Percentiles rank a stretch among this genome's conserved stretches.
Conservation (phyloP, 1,284 basidiomycete genomes). For the Cystobasidium sp. region DNA sequence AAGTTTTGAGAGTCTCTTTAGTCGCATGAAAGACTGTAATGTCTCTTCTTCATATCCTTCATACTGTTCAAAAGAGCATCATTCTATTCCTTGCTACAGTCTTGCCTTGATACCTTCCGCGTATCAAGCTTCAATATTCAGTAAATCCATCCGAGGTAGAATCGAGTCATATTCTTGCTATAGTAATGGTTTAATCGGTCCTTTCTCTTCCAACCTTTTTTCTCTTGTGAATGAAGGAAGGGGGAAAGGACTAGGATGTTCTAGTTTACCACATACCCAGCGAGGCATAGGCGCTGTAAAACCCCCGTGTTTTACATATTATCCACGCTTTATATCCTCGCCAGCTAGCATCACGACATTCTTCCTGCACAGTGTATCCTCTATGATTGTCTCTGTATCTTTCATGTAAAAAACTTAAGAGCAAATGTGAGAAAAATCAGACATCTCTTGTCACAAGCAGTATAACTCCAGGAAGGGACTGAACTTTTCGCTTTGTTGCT, state of each 20-base stretch:
- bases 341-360: conserved; percentile 31
- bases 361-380: background rate
- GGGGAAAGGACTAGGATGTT: conserved; percentile 6
- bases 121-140: background rate
- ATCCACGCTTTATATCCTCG: background rate
- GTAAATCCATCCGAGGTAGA: conserved; percentile 35
- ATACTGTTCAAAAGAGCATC: background rate
- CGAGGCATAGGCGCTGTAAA: too few species aligned
- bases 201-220: background rate
- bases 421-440: too few species aligned
- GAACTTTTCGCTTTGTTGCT: too few species aligned
- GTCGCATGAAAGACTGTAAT: too few species aligned
- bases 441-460: too few species aligned
- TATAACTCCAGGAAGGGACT: too few species aligned
- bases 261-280: background rate
- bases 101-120: background rate
- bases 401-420: too few species aligned
- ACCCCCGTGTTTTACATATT: too few species aligned
- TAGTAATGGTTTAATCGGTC: conserved; percentile 21
- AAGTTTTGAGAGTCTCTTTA: background rate
- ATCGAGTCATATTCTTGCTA: conserved; percentile 46
- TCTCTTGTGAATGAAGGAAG: background rate
- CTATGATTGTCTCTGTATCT: too few species aligned
- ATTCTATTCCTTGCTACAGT: too few species aligned
- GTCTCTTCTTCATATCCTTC: background rate